Percentiles rank a stretch among this genome's conserved stretches.
These are phyloP conservation scores for Syncephalastrum racemosum DNA, from an alignment of 371 early-diverging fungal species.

Conservation along the genomic window DNA sequence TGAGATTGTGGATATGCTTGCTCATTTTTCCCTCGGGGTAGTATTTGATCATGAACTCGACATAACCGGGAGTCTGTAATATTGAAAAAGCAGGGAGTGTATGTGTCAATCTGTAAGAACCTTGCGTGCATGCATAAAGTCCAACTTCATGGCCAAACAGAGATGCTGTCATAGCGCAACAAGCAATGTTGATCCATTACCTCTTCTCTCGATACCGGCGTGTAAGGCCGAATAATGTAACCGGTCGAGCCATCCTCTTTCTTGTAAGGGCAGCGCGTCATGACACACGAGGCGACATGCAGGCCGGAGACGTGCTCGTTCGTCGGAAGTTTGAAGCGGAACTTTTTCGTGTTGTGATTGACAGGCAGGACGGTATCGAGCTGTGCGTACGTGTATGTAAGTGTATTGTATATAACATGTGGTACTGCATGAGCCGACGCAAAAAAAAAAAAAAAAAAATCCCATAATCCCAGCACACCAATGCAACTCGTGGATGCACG, in stretches of 20 bases:
- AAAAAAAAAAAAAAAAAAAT: no score
- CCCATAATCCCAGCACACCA: no score
- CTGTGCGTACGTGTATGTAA: slow-evolving; percentile 29
- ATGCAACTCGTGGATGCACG: no score
- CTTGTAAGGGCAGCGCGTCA: slow-evolving; percentile 67
- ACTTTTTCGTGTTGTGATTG: slow-evolving; percentile 78
- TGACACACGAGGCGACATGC: slow-evolving; percentile 79
- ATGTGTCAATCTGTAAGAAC: background rate
- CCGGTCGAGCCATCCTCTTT: slow-evolving; percentile 62
- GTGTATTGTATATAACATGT: no score
- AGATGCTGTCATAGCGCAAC: slow-evolving; percentile 4
- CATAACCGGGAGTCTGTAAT: slow-evolving; percentile 60
- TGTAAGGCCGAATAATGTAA: slow-evolving; percentile 86
- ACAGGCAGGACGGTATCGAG: slow-evolving; percentile 59
- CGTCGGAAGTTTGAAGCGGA: slow-evolving; percentile 79
- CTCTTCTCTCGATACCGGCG: slow-evolving; percentile 77
- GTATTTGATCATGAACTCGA: slow-evolving; percentile 88
- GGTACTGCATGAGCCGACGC: no score
- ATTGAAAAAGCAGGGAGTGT: background rate
- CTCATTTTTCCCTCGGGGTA: slow-evolving; percentile 78
- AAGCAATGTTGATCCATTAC: slow-evolving; percentile 14
- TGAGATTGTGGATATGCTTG: slow-evolving; percentile 71
- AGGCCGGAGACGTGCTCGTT: slow-evolving; percentile 66
- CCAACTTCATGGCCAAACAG: background rate
- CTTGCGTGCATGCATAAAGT: background rate